A percentile compares a stretch with the other conserved stretches of the same genome.
Evolutionary conservation across 1,284 basidiomycete species (phyloP).

Genomic region (Cutaneotrichosporon arboriforme): DNA sequence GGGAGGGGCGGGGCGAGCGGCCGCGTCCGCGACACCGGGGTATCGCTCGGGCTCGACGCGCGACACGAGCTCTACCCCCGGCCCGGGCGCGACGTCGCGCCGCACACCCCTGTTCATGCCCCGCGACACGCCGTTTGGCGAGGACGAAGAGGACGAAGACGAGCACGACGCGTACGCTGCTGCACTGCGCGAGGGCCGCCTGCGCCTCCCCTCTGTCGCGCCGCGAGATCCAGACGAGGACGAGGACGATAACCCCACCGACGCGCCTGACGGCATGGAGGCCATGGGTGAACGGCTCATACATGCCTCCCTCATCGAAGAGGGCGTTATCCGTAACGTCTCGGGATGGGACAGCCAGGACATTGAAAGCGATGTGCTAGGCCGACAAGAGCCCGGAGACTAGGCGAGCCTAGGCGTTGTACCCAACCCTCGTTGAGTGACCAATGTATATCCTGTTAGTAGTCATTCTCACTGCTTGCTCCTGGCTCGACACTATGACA

Average conservation of each 20-base stretch:
- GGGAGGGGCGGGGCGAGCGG: conserved; percentile 8
- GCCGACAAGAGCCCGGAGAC: conserved; percentile 38
- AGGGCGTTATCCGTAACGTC: conserved; percentile 33
- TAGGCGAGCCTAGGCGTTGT: too few species aligned
- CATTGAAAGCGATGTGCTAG: conserved; percentile 42
- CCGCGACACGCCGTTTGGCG: conserved; percentile 37
- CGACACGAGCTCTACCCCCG: background rate
- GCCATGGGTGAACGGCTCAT: conserved; percentile 39
- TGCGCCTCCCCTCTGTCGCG: conserved; percentile 34
- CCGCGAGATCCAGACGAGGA: conserved; percentile 34
- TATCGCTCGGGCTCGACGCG: background rate
- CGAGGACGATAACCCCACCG: conserved; percentile 43
- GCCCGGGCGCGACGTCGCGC: background rate
- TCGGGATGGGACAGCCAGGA: conserved; percentile 42
- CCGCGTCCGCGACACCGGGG: conserved; percentile 20
- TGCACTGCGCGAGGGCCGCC: conserved; percentile 34
- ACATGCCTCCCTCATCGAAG: conserved; percentile 38
- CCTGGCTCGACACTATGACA: conserved; percentile 8
- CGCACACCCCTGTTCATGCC: conserved; percentile 41
- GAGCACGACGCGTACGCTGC: conserved; percentile 40
- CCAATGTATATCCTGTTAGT: background rate
- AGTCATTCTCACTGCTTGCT: background rate
- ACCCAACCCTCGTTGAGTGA: too few species aligned
- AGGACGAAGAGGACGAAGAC: conserved; percentile 45
- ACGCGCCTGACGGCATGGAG: conserved; percentile 40